phyloP scores from a whole-genome alignment of 2,329 filamentous ascomycete species.

The Trichoderma afroharzianum region DNA sequence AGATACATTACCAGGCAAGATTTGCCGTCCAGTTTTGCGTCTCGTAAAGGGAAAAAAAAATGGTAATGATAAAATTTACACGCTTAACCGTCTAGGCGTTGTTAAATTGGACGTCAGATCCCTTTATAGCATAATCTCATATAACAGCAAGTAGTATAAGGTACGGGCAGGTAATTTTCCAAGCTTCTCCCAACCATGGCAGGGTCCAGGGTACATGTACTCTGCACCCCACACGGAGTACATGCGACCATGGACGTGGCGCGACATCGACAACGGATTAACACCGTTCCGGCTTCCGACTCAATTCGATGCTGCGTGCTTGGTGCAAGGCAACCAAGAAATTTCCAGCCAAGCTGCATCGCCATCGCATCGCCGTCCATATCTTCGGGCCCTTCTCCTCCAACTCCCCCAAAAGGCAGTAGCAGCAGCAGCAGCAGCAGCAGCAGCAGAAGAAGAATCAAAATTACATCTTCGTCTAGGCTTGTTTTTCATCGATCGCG shows the following conservation, averaged over 20 bases:
- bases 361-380: not conserved
- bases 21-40: not conserved
- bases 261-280: not conserved
- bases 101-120: not conserved
- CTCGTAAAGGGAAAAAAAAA: not conserved
- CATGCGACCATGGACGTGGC: not conserved
- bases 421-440: not conserved
- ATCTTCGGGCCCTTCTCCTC: not conserved
- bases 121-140: not conserved
- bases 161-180: not conserved
- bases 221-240: not conserved
- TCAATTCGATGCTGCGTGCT: not conserved
- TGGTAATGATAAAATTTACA: not conserved
- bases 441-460: not conserved
- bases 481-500: not conserved
- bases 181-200: not conserved
- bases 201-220: not conserved
- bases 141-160: not conserved
- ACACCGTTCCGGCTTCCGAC: not conserved
- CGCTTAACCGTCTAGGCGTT: not conserved
- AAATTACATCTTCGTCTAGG: too few relatives aligned
- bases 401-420: not conserved
- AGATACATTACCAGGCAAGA: not conserved
- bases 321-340: conserved; percentile 5
- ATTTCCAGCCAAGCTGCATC: conserved; percentile 16